Conservation (phyloP, 1,139 yeast species). For the Hyphopichia wangnamkhiaoensis region DNA sequence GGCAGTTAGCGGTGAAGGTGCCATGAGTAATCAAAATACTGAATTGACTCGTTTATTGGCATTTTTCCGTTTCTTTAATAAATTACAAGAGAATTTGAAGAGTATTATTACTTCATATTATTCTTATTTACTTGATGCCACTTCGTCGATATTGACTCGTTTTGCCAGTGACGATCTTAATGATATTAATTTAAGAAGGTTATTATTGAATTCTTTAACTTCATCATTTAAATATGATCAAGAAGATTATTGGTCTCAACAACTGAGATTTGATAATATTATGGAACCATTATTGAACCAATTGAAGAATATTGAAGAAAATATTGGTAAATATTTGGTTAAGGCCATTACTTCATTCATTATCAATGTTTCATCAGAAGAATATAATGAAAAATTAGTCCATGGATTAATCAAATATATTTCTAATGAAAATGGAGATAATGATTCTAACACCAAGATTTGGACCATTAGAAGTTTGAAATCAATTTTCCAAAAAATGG, state of each 20-base stretch:
- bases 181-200: slow-evolving; percentile 65
- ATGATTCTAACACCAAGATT: slow-evolving; percentile 51
- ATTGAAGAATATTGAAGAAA: slow-evolving; percentile 63
- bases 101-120: slow-evolving; percentile 86
- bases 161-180: slow-evolving; percentile 43
- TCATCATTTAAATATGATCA: slow-evolving; percentile 85
- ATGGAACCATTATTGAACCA: slow-evolving; percentile 65
- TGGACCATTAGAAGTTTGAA: slow-evolving; percentile 85
- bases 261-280: slow-evolving; percentile 76
- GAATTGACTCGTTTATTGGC: slow-evolving; percentile 62
- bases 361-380: slow-evolving; percentile 73
- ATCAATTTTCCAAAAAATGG: slow-evolving; percentile 83
- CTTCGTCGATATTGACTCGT: slow-evolving; percentile 52
- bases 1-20: slow-evolving; percentile 86
- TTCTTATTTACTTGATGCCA: slow-evolving; percentile 80
- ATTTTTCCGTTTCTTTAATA: slow-evolving; percentile 84
- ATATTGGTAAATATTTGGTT: slow-evolving; percentile 74
- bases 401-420: slow-evolving; percentile 39
- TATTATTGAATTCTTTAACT: slow-evolving; percentile 68
- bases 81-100: slow-evolving; percentile 78
- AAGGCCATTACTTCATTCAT: slow-evolving; percentile 80
- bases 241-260: slow-evolving; percentile 93
- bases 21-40: slow-evolving; percentile 40
- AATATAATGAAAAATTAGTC: slow-evolving; percentile 61
- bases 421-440: slow-evolving; percentile 36